phyloP scores from a whole-genome alignment of 495 filamentous ascomycete species.

The Penicillium malachiteum region DNA sequence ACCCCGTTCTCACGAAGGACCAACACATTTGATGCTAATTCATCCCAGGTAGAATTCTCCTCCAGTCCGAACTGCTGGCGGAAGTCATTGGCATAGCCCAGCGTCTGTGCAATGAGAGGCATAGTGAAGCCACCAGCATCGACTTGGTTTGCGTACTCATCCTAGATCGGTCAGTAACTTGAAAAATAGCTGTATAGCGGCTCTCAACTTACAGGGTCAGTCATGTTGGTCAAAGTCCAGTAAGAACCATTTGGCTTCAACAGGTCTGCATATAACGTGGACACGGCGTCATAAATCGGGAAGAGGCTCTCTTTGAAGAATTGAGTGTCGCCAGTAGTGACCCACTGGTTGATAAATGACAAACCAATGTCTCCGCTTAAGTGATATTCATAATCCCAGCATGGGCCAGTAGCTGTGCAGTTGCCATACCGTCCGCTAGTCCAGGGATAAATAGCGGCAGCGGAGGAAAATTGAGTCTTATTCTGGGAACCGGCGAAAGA shows the following conservation, averaged over 20 bases:
- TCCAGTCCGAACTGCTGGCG: constrained; percentile 55
- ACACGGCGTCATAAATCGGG: constrained; percentile 59
- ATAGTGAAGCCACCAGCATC: constrained; percentile 75
- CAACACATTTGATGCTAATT: constrained; percentile 53
- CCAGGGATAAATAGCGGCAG: constrained; percentile 62
- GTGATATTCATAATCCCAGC: constrained; percentile 60
- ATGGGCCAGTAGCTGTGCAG: constrained; percentile 65
- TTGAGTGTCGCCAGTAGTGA: constrained; percentile 57
- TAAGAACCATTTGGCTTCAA: constrained; percentile 53
- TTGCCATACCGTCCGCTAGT: constrained; percentile 64
- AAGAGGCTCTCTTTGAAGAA: constrained; percentile 53
- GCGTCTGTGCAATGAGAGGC: constrained; percentile 60
- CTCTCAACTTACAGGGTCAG: constrained; percentile 59
- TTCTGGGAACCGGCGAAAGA: constrained; percentile 51
- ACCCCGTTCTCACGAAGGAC: constrained; percentile 59
- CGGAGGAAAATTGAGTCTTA: constrained; percentile 47
- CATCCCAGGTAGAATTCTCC: constrained; percentile 49
- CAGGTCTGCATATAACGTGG: constrained; percentile 55
- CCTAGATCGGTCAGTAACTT: constrained; percentile 30
- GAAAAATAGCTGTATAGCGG: not conserved
- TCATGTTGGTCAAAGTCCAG: constrained; percentile 65
- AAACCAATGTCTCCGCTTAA: constrained; percentile 74
- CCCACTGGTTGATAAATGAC: constrained; percentile 58
- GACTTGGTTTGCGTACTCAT: constrained; percentile 72
- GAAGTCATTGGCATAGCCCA: constrained; percentile 55